Conservation (phyloP, 495 filamentous ascomycete genomes). For the Delitschia confertaspora region DNA sequence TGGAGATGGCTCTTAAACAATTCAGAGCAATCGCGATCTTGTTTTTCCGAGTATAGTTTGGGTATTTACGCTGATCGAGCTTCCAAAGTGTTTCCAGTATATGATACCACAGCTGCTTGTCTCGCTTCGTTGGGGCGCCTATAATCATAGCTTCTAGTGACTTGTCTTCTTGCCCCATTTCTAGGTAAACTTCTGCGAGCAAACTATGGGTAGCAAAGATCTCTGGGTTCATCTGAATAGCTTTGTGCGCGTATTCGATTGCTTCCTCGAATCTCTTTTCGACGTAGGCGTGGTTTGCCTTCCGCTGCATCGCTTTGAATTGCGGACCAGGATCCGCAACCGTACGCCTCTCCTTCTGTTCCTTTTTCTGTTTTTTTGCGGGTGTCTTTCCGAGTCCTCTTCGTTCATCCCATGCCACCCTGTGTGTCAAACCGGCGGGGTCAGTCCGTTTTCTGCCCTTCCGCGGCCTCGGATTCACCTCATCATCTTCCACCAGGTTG, state of each 20-base stretch:
- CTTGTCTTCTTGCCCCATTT: slow-evolving; percentile 57
- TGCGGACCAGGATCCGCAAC: slow-evolving; percentile 63
- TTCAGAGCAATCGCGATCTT: slow-evolving; percentile 44
- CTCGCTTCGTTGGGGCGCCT: slow-evolving; percentile 62
- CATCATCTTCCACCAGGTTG: neutral
- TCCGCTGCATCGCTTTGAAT: slow-evolving; percentile 61
- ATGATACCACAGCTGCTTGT: slow-evolving; percentile 58
- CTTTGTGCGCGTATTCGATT: slow-evolving; percentile 51
- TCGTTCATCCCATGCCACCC: too few relatives aligned
- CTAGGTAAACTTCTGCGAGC: slow-evolving; percentile 61
- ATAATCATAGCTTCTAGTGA: slow-evolving; percentile 58
- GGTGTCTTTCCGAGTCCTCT: neutral
- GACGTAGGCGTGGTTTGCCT: slow-evolving; percentile 63
- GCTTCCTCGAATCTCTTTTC: slow-evolving; percentile 52
- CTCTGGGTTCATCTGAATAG: slow-evolving; percentile 75
- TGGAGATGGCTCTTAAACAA: slow-evolving; percentile 62
- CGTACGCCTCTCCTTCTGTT: slow-evolving; percentile 58
- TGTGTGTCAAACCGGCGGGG: too few relatives aligned
- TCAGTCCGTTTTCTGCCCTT: too few relatives aligned
- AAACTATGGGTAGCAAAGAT: slow-evolving; percentile 70
- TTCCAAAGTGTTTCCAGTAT: slow-evolving; percentile 60
- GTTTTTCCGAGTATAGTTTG: slow-evolving; percentile 7
- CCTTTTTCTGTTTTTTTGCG: neutral
- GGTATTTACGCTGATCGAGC: slow-evolving; percentile 42
- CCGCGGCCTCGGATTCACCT: too few relatives aligned